These are phyloP conservation scores for Saccharomycodes ludwigii DNA, from an alignment of 805 yeast species.

Conservation along the genomic window DNA sequence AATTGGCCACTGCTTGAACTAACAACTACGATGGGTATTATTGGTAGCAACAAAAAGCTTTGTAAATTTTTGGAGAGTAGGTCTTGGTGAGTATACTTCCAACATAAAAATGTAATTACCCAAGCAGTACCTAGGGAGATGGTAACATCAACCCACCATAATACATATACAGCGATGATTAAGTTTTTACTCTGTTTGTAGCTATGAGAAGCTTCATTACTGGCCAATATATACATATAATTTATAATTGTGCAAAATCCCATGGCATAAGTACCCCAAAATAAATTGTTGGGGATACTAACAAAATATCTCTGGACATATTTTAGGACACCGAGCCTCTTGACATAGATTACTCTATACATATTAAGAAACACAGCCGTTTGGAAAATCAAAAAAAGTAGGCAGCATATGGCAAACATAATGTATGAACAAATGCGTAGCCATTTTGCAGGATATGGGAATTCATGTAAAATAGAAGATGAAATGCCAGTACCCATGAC, in stretches of 20 bases:
- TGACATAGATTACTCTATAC: conserved; percentile 26
- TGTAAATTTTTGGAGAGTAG: conserved; percentile 31
- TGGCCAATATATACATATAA: conserved; percentile 36
- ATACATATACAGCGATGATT: conserved; percentile 38
- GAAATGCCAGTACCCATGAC: conserved; percentile 85
- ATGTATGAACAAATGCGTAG: conserved; percentile 42
- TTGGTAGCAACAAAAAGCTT: conserved; percentile 54
- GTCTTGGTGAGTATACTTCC: conserved; percentile 24
- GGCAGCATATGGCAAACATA: conserved; percentile 47
- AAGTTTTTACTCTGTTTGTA: conserved; percentile 28
- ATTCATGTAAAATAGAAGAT: conserved; percentile 44
- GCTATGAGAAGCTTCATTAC: conserved; percentile 13
- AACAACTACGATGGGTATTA: conserved; percentile 71
- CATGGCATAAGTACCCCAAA: conserved; percentile 75
- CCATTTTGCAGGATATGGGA: conserved; percentile 58
- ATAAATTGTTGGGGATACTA: conserved; percentile 40
- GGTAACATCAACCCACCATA: conserved; percentile 65
- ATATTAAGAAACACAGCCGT: conserved; percentile 29
- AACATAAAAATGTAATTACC: conserved; percentile 43
- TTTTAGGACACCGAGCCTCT: conserved; percentile 11
- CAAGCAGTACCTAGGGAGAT: conserved; percentile 48
- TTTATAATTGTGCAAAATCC: conserved; percentile 57
- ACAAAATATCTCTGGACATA: conserved; percentile 20
- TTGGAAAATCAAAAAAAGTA: conserved; percentile 33
- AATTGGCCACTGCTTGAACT: conserved; percentile 59